Conservation (phyloP, 495 filamentous ascomycete genomes). For the Penicillium flavigenum region DNA sequence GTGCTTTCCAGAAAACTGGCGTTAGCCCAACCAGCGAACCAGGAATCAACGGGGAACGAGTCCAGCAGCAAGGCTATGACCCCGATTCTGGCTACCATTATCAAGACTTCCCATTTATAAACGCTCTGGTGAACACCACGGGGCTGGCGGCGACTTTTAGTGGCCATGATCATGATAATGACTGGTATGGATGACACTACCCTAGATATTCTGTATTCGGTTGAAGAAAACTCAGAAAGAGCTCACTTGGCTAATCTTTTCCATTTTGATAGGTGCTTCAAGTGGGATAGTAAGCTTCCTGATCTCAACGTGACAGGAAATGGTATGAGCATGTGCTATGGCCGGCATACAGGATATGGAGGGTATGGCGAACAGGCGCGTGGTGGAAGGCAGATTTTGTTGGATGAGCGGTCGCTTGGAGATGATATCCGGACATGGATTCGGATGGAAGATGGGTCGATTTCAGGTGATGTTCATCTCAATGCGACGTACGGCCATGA, state of each 20-base stretch:
- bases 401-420: conserved; percentile 9
- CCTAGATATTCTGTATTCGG: neutral
- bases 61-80: conserved; percentile 51
- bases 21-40: conserved; percentile 47
- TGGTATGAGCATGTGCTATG: conserved; percentile 58
- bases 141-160: conserved; percentile 60
- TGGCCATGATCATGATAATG: conserved; percentile 67
- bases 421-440: conserved; percentile 19
- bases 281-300: conserved; percentile 28
- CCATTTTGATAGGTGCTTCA: conserved; percentile 27
- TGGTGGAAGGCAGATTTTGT: conserved; percentile 41
- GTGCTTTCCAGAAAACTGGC: conserved; percentile 47
- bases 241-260: neutral
- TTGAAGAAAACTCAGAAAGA: neutral
- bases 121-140: conserved; percentile 51
- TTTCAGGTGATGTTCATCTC: conserved; percentile 20
- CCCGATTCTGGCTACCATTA: conserved; percentile 30
- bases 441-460: conserved; percentile 20
- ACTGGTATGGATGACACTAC: conserved; percentile 41
- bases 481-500: conserved; percentile 25
- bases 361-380: conserved; percentile 67
- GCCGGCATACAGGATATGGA: conserved; percentile 65
- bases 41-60: conserved; percentile 63
- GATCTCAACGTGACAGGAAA: conserved; percentile 36
- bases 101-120: conserved; percentile 63